Evolutionary conservation across 2,329 filamentous ascomycete genomes (phyloP).

Genomic region (Hyphodiscus sp.): DNA sequence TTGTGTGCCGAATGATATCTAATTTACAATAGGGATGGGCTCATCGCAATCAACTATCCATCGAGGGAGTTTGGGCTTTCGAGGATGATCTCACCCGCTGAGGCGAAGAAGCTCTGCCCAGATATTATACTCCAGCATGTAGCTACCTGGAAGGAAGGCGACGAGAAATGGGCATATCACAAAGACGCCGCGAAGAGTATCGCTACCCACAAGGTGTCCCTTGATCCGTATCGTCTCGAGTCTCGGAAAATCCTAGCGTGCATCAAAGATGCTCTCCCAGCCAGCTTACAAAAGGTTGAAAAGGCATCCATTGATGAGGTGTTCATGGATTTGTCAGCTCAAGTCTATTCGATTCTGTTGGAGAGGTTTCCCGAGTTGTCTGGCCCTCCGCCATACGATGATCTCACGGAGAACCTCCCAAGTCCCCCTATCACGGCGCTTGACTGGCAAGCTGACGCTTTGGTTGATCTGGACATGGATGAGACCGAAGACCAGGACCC

Average conservation of each 20-base stretch:
- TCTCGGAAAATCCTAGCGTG: conserved; percentile 73
- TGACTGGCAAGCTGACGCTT: conserved; percentile 77
- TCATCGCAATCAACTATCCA: conserved; percentile 96
- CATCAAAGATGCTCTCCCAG: conserved; percentile 68
- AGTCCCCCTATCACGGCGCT: conserved; percentile 65
- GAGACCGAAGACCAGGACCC: conserved; percentile 73
- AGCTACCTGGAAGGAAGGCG: conserved; percentile 88
- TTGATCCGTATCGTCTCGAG: conserved; percentile 85
- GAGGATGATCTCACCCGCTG: conserved; percentile 69
- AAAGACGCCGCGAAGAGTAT: conserved; percentile 75
- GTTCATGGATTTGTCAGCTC: conserved; percentile 83
- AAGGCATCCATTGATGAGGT: conserved; percentile 96
- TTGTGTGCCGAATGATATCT: background rate
- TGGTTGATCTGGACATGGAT: conserved; percentile 68
- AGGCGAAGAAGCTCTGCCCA: conserved; percentile 83
- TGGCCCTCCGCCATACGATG: conserved; percentile 64
- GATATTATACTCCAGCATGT: conserved; percentile 84
- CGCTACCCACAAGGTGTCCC: conserved; percentile 82
- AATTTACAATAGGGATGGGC: conserved; percentile 56
- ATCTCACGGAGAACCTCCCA: conserved; percentile 65
- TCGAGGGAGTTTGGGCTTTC: conserved; percentile 75
- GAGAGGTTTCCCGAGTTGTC: conserved; percentile 69
- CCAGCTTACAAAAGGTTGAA: conserved; percentile 66
- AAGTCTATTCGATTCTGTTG: conserved; percentile 70
- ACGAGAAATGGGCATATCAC: conserved; percentile 86